Conservation (phyloP, 164 flowering plant species). For the Aristolochia contorta region DNA sequence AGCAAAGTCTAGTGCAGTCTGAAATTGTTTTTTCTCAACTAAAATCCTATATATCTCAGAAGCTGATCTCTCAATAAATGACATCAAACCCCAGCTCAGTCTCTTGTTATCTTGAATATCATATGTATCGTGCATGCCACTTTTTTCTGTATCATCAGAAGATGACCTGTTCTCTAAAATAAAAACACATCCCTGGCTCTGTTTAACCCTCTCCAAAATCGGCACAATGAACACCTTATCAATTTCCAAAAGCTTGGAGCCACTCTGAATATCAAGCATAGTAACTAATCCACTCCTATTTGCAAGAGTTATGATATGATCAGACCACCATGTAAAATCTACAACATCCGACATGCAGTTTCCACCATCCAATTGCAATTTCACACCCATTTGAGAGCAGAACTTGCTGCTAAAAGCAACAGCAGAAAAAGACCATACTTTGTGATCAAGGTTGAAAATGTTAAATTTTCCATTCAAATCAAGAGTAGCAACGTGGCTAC, state of each 20-base stretch:
- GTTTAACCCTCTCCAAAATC: slow-evolving; percentile 50
- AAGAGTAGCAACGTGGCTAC: slow-evolving; percentile 50
- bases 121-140: slow-evolving; percentile 14
- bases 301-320: slow-evolving; percentile 45
- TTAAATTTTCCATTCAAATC: slow-evolving; percentile 54
- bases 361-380: slow-evolving; percentile 9
- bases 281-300: slow-evolving; percentile 45
- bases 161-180: slow-evolving; percentile 39
- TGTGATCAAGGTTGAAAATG: slow-evolving; percentile 47
- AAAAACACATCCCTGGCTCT: slow-evolving; percentile 47
- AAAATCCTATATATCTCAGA: slow-evolving; percentile 63
- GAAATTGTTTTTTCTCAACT: slow-evolving; percentile 42
- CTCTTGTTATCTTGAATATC: slow-evolving; percentile 24
- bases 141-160: slow-evolving; percentile 15
- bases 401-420: slow-evolving; percentile 14
- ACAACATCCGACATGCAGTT: slow-evolving; percentile 26
- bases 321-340: slow-evolving; percentile 98
- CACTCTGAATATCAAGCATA: slow-evolving; percentile 50
- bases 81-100: slow-evolving; percentile 53
- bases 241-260: slow-evolving; percentile 28
- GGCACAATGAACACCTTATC: slow-evolving; percentile 42
- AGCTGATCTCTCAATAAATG: slow-evolving; percentile 62
- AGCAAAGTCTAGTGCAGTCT: slow-evolving; percentile 70
- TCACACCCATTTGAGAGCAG: slow-evolving; percentile 12
- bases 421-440: slow-evolving; percentile 26